phyloP scores from a whole-genome alignment of 257 asterid genomes.

The Solanum appendiculatum region DNA sequence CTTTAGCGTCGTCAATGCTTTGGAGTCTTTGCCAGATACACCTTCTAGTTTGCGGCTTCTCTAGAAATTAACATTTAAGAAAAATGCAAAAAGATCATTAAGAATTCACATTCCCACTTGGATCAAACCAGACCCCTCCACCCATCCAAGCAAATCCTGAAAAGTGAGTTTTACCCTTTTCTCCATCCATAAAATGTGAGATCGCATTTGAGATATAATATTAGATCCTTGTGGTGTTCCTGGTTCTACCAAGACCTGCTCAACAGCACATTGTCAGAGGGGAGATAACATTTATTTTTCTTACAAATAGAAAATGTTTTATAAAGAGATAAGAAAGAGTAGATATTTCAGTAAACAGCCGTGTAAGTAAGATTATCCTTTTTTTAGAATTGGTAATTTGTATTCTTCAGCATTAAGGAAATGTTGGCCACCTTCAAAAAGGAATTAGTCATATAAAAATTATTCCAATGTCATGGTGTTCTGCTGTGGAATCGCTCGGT shows the following conservation, averaged over 20 bases:
- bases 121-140: background rate
- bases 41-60: slow-evolving; percentile 55
- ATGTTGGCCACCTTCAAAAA: background rate
- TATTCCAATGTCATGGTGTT: background rate
- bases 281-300: background rate
- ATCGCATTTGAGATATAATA: slow-evolving; percentile 87
- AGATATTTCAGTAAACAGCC: background rate
- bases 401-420: background rate
- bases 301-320: background rate
- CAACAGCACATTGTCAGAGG: slow-evolving; percentile 1
- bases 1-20: slow-evolving; percentile 44
- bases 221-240: slow-evolving; percentile 97
- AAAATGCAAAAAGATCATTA: background rate
- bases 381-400: background rate
- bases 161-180: slow-evolving; percentile 50
- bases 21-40: slow-evolving; percentile 32
- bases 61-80: slow-evolving; percentile 28
- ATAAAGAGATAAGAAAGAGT: background rate
- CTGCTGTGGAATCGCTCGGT: background rate
- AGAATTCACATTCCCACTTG: background rate
- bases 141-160: background rate
- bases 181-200: slow-evolving; percentile 96
- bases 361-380: background rate
- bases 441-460: background rate
- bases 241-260: slow-evolving; percentile 86